phyloP scores from a whole-genome alignment of 139 green algal species.

The Chlorella sp. region DNA sequence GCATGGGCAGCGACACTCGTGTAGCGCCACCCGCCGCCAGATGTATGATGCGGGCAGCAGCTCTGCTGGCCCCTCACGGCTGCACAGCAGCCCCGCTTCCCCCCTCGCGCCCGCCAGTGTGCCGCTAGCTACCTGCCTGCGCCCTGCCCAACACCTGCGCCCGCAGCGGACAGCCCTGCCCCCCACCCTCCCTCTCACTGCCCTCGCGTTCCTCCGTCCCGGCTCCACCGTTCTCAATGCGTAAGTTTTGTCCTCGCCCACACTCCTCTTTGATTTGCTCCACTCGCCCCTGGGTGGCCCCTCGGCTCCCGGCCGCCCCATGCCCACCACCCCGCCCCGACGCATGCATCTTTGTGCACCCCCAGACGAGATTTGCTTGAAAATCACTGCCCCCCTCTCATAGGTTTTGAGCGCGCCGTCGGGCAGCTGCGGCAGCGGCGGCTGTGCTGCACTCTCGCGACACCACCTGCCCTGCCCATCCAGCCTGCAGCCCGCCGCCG shows the following conservation, averaged over 20 bases:
- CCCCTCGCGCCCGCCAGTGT: background rate
- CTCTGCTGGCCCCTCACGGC: no score
- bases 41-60: background rate
- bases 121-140: background rate
- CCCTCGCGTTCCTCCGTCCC: background rate
- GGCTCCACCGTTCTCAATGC: background rate
- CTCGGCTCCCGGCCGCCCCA: background rate
- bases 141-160: background rate
- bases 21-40: background rate
- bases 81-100: background rate
- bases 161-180: background rate
- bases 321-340: background rate
- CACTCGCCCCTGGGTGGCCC: background rate
- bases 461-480: no score
- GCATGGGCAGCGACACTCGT: background rate
- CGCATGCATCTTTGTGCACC: slow-evolving; percentile 5
- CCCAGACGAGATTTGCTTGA: background rate
- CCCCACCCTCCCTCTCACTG: background rate
- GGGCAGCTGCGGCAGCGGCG: no score
- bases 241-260: background rate
- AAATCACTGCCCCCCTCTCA: no score
- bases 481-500: no score
- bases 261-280: background rate
- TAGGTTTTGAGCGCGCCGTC: no score
- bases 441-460: no score